These are phyloP conservation scores for Thraustochytrium sp. DNA, from an alignment of 352 stramenopile species.

Conservation along the genomic window DNA sequence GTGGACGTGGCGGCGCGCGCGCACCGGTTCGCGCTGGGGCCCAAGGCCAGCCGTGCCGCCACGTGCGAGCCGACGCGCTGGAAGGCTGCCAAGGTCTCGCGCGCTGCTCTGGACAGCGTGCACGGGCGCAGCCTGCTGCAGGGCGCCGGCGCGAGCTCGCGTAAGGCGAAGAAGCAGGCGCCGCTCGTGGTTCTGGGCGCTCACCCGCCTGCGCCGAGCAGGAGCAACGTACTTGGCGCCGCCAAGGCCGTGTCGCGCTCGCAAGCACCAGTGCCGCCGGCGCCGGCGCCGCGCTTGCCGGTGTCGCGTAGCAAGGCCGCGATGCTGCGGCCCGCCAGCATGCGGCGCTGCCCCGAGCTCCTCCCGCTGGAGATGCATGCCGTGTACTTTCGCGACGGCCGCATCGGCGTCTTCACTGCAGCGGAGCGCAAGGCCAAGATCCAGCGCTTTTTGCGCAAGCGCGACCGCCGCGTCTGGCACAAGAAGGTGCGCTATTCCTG, in stretches of 20 bases:
- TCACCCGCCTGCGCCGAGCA: too few relatives aligned
- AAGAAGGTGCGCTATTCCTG: slow-evolving; percentile 46
- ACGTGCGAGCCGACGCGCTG: not conserved
- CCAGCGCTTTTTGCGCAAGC: slow-evolving; percentile 75
- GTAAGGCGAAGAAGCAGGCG: too few relatives aligned
- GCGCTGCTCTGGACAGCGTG: not conserved
- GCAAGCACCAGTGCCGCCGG: too few relatives aligned
- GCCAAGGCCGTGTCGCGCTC: too few relatives aligned
- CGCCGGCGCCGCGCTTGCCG: too few relatives aligned
- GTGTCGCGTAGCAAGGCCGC: too few relatives aligned
- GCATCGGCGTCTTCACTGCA: slow-evolving; percentile 75
- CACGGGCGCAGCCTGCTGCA: slow-evolving; percentile 1
- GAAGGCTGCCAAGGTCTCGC: not conserved
- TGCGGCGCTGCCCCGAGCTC: not conserved
- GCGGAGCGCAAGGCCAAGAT: slow-evolving; percentile 71
- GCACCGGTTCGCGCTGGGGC: not conserved
- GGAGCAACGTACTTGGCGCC: too few relatives aligned
- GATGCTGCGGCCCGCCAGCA: too few relatives aligned
- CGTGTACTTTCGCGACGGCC: slow-evolving; percentile 28
- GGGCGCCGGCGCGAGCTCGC: not conserved
- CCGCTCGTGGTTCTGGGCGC: too few relatives aligned
- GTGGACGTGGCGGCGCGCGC: slow-evolving; percentile 13
- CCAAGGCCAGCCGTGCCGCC: not conserved
- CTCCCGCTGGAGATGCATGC: not conserved
- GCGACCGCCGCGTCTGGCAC: slow-evolving; percentile 79